Base-by-base conservation (phyloP, 2,329 filamentous ascomycete species). In the Rutstroemia sp. region DNA sequence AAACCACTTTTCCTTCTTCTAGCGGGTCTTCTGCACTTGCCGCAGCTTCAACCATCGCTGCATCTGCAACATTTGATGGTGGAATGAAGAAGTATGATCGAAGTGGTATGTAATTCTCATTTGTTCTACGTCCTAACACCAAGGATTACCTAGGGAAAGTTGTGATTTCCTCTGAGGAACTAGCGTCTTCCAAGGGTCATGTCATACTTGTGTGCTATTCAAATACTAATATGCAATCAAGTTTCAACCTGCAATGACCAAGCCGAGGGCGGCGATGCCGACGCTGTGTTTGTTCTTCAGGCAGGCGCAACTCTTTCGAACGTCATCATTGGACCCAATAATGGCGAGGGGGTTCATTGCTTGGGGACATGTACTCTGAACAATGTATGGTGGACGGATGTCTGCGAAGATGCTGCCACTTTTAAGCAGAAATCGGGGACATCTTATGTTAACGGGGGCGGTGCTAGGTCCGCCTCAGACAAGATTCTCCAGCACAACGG, bases 281-380 rank as follows among this genome's bases (percentile, higher is more conserved):
- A 41, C 12, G 38, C 38, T 16, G 38, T 41, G 16, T 81, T 81
- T 73, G 71, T 77, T 59, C 70, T 81, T 52, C 71, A 75, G 65
- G 70, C 74, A 51, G 78, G 78, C 30, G 79, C 73, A 30, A 77
- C 72, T 25, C 68, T 80, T 27, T 74, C 72, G 61, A 80, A 80
- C 63, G 77, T 77, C 65, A 79, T 80, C 64, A 79, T 80, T 52
- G 77, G 79, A 21, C 71, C 71, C n/a, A 73, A 75, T 57, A 71
- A 79, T 59, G 71, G 74, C 38, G 78, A 78, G 67, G 77, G 73
- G 53, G 73, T 80, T 34, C 77, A 80, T 69, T 80, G 77, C 67
- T 66, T 73, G 52, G 76, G 75, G 37, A 67, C 72, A 14, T 79
- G 77, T 66, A 76, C 72, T 7, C 65, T 77, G 37, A 72, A 72